Evolutionary conservation across 2,329 filamentous ascomycete genomes (phyloP).

Genomic region (Botrytis elliptica): DNA sequence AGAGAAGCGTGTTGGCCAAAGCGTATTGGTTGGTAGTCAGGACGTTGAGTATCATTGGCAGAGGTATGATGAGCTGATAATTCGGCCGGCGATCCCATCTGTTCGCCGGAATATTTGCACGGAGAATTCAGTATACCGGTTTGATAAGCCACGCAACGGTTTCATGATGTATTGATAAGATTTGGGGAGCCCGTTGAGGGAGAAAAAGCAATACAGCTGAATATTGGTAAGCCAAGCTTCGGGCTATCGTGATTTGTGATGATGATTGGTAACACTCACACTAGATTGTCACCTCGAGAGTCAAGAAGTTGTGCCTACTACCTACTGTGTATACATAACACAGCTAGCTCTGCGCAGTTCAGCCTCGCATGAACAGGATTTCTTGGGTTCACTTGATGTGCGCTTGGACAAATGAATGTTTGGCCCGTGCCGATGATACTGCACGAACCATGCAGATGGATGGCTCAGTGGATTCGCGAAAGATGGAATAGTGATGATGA

Average conservation of each 20-base stretch:
- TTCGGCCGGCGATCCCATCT: background rate
- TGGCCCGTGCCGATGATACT: slow-evolving; percentile 2
- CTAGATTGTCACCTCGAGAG: background rate
- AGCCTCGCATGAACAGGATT: background rate
- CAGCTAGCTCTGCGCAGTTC: background rate
- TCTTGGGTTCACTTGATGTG: slow-evolving; percentile 2
- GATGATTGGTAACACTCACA: background rate
- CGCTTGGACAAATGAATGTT: slow-evolving; percentile 15
- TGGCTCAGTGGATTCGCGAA: background rate
- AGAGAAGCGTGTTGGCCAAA: background rate
- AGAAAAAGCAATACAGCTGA: background rate
- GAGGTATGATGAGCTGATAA: background rate
- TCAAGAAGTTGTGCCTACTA: background rate
- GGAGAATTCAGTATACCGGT: background rate
- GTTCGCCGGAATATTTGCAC: background rate
- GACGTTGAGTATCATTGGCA: slow-evolving; percentile 5
- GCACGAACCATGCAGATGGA: slow-evolving; percentile 16
- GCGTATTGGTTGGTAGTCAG: background rate
- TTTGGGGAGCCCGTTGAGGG: background rate
- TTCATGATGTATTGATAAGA: background rate
- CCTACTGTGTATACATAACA: background rate
- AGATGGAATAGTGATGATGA: background rate
- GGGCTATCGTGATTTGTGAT: background rate
- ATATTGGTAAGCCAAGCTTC: background rate
- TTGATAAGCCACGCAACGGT: background rate